Base-by-base conservation (phyloP, 2,329 filamentous ascomycete genomes). In the Fusarium buxicola region DNA sequence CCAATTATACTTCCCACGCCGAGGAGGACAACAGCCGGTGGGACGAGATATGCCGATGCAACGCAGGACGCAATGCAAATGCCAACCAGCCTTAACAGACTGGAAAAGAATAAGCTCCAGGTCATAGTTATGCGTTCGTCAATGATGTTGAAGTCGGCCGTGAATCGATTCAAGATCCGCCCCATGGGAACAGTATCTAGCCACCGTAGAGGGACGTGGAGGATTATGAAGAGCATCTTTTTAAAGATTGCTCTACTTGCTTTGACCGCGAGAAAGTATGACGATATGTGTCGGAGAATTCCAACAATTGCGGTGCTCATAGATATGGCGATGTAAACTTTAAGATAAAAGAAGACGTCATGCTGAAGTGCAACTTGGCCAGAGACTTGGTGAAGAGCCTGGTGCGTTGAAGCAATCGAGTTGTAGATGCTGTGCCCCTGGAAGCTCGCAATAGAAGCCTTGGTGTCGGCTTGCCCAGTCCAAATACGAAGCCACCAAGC, bases 121-220 rank as follows among this genome's bases (percentile, higher is more conserved):
- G 89, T 85, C 66, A 84, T 84, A 3, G 87, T 84, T 18, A 93
- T 76, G 13, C 84, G 81, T 5, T 84, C 86, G 75, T 94, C 91
- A 41, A 94, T 84, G 21, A 87, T 82, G 64, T 88, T 86, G 73
- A 94, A 92, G 74, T 94, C 91, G 2, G 88, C 81, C 0, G 90
- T 92, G 72, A 93, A 92, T 2, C 91, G 84, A 73, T 94, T 94
- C 13, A 93, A 78, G 25, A 94, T 86, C 28, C 90, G 85, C 2
- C 91, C 91, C 0, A 91, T 80, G 0, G 91, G 91, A 0, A 92
- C 88, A 0, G 90, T 93, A 70, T 94, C 91, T n/a, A 94, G 81
- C 89, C 90, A 92, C 47, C 89, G 81, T 13, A 93, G 79, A 1
- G 89, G 90, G 2, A 90, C 87, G 12, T 88, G 84, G 8, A 94